Percentiles rank a stretch among this genome's conserved stretches.
Conservation (phyloP, 306 rosid species). For the Inga laurina region DNA sequence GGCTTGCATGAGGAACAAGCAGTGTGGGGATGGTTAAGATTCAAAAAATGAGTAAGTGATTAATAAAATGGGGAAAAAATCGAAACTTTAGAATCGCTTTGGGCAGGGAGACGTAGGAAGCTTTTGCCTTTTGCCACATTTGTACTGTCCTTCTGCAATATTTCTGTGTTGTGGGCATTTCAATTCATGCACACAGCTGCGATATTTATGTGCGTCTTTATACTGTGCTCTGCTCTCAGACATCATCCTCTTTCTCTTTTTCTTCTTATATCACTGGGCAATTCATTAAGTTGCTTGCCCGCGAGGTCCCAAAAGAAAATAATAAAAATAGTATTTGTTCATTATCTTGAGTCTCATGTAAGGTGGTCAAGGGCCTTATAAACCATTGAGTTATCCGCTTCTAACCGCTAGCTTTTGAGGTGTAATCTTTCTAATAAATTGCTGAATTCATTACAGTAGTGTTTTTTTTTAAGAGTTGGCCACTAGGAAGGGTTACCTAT, state of each 20-base stretch:
- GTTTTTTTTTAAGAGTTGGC: no score
- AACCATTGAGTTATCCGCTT: no score
- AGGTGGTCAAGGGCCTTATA: no score
- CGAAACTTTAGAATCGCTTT: conserved; percentile 29
- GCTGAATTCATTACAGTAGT: no score
- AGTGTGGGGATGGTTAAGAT: conserved; percentile 11
- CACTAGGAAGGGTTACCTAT: no score
- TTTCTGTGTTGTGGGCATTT: conserved; percentile 35
- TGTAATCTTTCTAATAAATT: no score
- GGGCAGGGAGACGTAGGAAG: background rate
- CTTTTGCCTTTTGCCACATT: conserved; percentile 41
- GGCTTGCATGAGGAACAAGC: conserved; percentile 84
- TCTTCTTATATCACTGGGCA: background rate
- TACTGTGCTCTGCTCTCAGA: background rate
- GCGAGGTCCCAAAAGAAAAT: background rate
- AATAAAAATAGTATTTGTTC: no score
- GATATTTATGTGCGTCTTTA: background rate
- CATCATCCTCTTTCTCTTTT: background rate
- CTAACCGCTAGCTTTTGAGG: no score
- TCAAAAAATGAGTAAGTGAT: background rate
- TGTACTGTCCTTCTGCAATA: conserved; percentile 17
- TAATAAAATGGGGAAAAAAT: background rate
- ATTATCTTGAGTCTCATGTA: no score
- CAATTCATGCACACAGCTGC: conserved; percentile 34
- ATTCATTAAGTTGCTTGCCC: background rate